Evolutionary conservation across 495 filamentous ascomycete species (phyloP), one percentile per base, ranked within the genome.

Genomic region (Geopyxis carbonaria): DNA sequence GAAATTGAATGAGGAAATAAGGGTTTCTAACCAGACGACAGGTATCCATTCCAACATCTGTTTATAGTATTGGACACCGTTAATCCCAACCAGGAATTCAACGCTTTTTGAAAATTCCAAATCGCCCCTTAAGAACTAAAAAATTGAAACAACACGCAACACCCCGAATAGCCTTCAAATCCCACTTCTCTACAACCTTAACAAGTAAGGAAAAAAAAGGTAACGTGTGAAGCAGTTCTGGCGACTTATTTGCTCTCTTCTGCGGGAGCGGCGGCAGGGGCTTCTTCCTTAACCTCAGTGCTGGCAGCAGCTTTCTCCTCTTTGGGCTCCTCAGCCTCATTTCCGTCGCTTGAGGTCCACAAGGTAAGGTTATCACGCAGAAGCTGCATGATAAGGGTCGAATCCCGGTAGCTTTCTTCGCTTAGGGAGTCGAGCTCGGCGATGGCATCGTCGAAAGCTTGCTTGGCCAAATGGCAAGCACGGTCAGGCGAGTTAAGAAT

Each of bases 331-430:
- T 95, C 89, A 42, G 72, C 66, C 59, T 95, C 89, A 46, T 70
- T 74, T 53, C 75, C 80, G 56, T 95, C 89, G 33, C 86, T 92
- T 40, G 89, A 95, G 53, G 89, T 99, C 89, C 89, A 99, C 58
- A 99, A 78, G 48, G 89, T 99, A 45, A 99, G 71, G 70, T 99
- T 99, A 64, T 99, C 89, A 59, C 87, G 85, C 60, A 99, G 80
- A 33, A 99, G 72, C 74, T 99, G 89, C 89, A 99, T 99, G 70
- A 99, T 99, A 52, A 99, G 77, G 33, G 89, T 99, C 75, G 87
- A 94, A 66, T 97, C 89, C 54, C 91, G 86, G 76, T 97, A 97
- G 51, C 85, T 93, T 64, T 97, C 89, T 69, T 97, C 89, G 43
- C 85, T 93, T 43, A 97, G 70, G 14, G 87, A 93, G 68, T 97